Evolutionary conservation across 495 filamentous ascomycete genomes (phyloP), one percentile per base, ranked within the genome.

Genomic region (Penicillium salamii): DNA sequence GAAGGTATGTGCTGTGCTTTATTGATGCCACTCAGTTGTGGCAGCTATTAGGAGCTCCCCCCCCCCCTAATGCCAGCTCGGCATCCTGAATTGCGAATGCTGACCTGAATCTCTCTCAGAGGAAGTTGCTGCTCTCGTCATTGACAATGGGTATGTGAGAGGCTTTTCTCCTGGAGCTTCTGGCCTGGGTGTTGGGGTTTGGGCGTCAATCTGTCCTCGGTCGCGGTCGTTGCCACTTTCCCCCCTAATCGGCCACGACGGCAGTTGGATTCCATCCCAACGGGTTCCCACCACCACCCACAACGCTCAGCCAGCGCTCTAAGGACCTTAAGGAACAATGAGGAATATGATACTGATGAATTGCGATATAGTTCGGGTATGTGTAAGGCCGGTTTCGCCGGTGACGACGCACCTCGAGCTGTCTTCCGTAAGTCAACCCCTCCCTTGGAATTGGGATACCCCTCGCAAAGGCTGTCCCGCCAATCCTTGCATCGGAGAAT

Each of bases 351-450:
- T 59, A 70, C 85, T 86, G 69, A 87, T 75, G 63, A 50, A 48
- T 59, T 55, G 47, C 42, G 36, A 37, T 66, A 21, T 73, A 98
- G 93, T 83, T 98, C 93, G 75, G 93, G 93, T 85, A 98, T 98
- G 93, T 98, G 93, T 80, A 98, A 98, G 83, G 93, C 93, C 88
- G 93, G 93, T 90, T 98, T 98, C 79, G 93, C 93, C 80, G 93
- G 93, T 91, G 93, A 98, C 71, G 93, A 98, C 91, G 93, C 93
- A 78, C 93, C 93, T 64, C 84, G 93, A 80, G 93, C 93, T 77
- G 93, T 98, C 69, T 98, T 98, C 86, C 93, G 93, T 98, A 89
- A 96, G 93, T 97, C 59, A 56, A 56, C 59, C 64, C 63, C 58
- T 46, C 51, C 48, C 54, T n/a, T n/a, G n/a, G n/a, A n/a, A n/a